Evolutionary conservation across 306 rosid genomes (phyloP).

Genomic region (Inga leiocalycina): DNA sequence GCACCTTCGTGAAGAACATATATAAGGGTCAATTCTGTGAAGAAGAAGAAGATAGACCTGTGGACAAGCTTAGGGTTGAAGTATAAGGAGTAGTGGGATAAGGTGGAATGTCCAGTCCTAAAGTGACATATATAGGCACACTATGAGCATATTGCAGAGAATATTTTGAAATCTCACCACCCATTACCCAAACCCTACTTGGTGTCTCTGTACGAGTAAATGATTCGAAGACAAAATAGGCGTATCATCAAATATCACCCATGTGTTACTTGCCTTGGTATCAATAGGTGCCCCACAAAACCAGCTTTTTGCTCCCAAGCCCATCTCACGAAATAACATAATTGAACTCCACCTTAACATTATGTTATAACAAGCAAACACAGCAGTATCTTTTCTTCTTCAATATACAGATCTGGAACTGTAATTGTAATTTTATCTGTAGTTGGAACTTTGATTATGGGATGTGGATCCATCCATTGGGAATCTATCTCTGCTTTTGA

Average conservation of each 20-base stretch:
- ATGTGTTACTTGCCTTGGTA: neutral
- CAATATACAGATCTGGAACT: neutral
- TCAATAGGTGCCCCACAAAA: neutral
- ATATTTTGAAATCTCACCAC: neutral
- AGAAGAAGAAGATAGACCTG: neutral
- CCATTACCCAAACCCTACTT: neutral
- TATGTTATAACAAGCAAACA: neutral
- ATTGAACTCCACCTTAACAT: neutral
- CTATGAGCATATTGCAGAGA: neutral
- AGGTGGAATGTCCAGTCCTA: constrained; percentile 39
- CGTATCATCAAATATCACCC: neutral
- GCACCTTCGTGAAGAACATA: neutral
- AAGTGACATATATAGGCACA: neutral
- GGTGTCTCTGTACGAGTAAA: neutral
- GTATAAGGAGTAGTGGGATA: constrained; percentile 28
- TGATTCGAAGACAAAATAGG: neutral
- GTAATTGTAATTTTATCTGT: neutral
- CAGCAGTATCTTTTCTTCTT: neutral
- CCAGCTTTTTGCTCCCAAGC: neutral
- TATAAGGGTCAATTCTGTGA: neutral
- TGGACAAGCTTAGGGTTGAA: constrained; percentile 23
- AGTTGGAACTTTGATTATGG: neutral
- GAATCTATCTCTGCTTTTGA: constrained; percentile 2
- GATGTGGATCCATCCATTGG: neutral
- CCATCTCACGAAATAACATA: neutral